Evolutionary conservation across 495 filamentous ascomycete species (phyloP).

Genomic region (Filosporella fistucella): DNA sequence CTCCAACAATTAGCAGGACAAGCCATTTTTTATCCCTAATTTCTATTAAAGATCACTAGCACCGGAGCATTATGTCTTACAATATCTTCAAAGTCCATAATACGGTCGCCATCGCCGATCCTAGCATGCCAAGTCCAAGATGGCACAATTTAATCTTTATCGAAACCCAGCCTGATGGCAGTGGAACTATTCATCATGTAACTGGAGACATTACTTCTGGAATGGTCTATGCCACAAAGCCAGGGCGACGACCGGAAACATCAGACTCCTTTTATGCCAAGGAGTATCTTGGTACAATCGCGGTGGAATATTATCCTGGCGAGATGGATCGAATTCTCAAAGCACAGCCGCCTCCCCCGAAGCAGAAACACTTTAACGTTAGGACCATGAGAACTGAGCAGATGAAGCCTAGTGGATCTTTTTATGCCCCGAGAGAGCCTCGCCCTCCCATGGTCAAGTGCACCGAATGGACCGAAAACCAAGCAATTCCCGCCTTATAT

Average conservation of each 20-base stretch:
- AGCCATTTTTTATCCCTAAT: background rate
- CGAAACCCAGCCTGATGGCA: background rate
- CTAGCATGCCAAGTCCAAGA: background rate
- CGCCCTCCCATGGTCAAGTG: background rate
- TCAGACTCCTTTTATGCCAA: background rate
- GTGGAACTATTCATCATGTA: background rate
- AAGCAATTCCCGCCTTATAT: slow-evolving; percentile 1
- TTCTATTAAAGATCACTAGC: background rate
- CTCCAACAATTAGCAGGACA: background rate
- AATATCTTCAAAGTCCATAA: background rate
- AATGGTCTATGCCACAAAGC: background rate
- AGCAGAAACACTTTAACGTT: slow-evolving; percentile 2
- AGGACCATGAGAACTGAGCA: slow-evolving; percentile 1
- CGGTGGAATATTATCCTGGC: background rate
- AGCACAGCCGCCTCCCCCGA: background rate
- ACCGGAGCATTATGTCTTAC: background rate
- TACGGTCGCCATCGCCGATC: background rate
- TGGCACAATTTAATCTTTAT: background rate
- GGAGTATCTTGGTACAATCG: background rate
- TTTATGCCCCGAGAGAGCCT: background rate
- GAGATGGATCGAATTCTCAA: background rate
- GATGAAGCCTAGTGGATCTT: background rate
- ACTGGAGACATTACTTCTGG: background rate
- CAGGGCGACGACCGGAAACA: background rate
- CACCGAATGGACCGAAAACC: background rate